A percentile compares a stretch with the other conserved stretches of the same genome.
These are phyloP conservation scores for Fusarium proliferatum DNA, from an alignment of 2,329 filamentous ascomycete genomes.

Conservation along the genomic window DNA sequence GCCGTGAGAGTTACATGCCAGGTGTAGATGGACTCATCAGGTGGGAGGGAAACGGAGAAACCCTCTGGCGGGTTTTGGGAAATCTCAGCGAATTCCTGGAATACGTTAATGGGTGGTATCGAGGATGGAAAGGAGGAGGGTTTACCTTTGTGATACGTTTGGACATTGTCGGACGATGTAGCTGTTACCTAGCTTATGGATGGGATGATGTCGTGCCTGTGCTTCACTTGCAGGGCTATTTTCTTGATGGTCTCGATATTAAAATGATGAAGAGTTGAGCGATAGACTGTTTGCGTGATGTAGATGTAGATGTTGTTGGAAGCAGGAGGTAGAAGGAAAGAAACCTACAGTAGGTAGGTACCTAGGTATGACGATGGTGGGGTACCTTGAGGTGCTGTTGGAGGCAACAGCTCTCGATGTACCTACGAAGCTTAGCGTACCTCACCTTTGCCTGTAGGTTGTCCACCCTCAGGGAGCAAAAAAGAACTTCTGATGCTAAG, in stretches of 20 bases:
- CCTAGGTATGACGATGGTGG: slow-evolving; percentile 38
- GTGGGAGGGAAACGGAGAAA: slow-evolving; percentile 59
- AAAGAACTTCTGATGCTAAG: not conserved
- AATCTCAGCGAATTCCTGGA: slow-evolving; percentile 66
- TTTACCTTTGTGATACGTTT: slow-evolving; percentile 60
- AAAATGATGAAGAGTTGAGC: not conserved
- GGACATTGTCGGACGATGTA: slow-evolving; percentile 49
- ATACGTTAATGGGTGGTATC: slow-evolving; percentile 5
- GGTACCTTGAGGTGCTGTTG: slow-evolving; percentile 8
- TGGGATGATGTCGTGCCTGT: not conserved
- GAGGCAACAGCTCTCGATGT: slow-evolving; percentile 2
- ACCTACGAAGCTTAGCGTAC: not conserved
- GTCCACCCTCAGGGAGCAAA: not conserved
- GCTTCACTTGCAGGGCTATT: not conserved
- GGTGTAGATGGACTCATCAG: slow-evolving; percentile 60
- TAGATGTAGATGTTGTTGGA: not conserved
- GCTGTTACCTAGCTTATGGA: not conserved
- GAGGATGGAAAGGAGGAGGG: not conserved
- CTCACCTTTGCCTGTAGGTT: not conserved
- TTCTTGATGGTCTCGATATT: not conserved
- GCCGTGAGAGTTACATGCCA: slow-evolving; percentile 64
- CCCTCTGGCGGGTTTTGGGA: slow-evolving; percentile 58
- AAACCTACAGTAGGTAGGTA: not conserved
- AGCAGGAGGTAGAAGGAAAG: slow-evolving; percentile 16
- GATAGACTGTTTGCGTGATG: not conserved